Percentiles rank a stretch among this genome's conserved stretches.
Conservation (phyloP, 2,329 filamentous ascomycete genomes). For the Botryotinia narcissicola region DNA sequence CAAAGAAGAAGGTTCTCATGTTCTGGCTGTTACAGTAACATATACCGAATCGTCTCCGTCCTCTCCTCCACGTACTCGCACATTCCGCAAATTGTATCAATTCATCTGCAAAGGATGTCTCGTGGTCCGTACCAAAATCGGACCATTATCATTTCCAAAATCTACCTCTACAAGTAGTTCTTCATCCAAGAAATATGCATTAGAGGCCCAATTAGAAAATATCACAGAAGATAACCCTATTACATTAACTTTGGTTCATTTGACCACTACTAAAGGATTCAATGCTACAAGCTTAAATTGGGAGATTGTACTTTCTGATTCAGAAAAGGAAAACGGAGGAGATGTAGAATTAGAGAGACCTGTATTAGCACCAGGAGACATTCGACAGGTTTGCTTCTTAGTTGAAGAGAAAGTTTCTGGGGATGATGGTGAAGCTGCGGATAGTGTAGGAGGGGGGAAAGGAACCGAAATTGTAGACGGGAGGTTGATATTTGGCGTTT, state of each 20-base stretch:
- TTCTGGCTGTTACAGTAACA: slow-evolving; percentile 87
- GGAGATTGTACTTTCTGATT: slow-evolving; percentile 39
- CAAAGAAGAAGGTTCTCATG: slow-evolving; percentile 91
- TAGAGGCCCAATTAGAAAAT: slow-evolving; percentile 96
- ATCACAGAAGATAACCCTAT: slow-evolving; percentile 75
- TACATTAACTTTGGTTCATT: slow-evolving; percentile 65
- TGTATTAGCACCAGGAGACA: slow-evolving; percentile 60
- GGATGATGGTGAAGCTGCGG: slow-evolving; percentile 33
- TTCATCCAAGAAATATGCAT: slow-evolving; percentile 56
- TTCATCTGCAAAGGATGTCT: slow-evolving; percentile 90
- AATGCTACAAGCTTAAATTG: slow-evolving; percentile 57
- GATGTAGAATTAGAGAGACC: slow-evolving; percentile 50
- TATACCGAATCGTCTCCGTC: slow-evolving; percentile 82
- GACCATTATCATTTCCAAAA: slow-evolving; percentile 45
- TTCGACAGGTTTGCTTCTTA: slow-evolving; percentile 65
- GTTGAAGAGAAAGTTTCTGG: slow-evolving; percentile 44
- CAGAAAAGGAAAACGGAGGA: slow-evolving; percentile 26
- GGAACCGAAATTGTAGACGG: slow-evolving; percentile 49
- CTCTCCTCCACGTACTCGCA: slow-evolving; percentile 51
- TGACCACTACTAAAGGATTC: slow-evolving; percentile 54
- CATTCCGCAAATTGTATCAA: slow-evolving; percentile 93
- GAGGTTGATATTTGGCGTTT: slow-evolving; percentile 69
- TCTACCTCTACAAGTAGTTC: slow-evolving; percentile 23
- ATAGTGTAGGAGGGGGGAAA: slow-evolving; percentile 26
- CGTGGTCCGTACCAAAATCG: slow-evolving; percentile 85